These are phyloP conservation scores for Acacia acuminata DNA, from an alignment of 306 rosid genomes.

Conservation along the genomic window DNA sequence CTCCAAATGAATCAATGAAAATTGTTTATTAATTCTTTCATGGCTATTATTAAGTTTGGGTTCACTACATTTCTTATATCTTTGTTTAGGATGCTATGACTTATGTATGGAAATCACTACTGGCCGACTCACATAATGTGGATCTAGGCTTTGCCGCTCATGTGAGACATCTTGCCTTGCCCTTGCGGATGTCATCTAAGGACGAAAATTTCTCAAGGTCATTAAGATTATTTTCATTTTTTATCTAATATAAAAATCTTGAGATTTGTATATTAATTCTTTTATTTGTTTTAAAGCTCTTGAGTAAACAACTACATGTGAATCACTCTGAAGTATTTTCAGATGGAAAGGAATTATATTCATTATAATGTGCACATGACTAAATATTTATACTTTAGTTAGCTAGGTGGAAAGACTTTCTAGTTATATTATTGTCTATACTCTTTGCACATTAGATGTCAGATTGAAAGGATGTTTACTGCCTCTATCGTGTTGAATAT, in stretches of 20 bases:
- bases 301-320: constrained; percentile 10
- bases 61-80: constrained; percentile 17
- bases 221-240: constrained; percentile 25
- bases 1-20: constrained; percentile 10
- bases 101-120: constrained; percentile 96
- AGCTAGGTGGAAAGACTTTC: background rate
- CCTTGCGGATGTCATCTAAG: constrained; percentile 88
- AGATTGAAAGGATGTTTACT: background rate
- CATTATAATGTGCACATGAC: background rate
- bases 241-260: constrained; percentile 5
- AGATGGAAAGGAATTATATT: background rate
- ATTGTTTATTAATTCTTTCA: constrained; percentile 17
- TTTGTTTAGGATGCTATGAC: too few species aligned
- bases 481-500: background rate
- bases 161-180: constrained; percentile 94
- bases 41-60: constrained; percentile 13
- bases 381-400: background rate
- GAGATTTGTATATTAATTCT: background rate
- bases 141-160: constrained; percentile 97
- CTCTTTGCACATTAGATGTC: background rate
- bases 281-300: constrained; percentile 1
- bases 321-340: background rate
- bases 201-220: constrained; percentile 85
- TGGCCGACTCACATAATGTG: constrained; percentile 92
- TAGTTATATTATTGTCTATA: background rate